These are phyloP conservation scores for Dioscorea alata DNA, from an alignment of 106 monocot genomes.

Conservation along the genomic window DNA sequence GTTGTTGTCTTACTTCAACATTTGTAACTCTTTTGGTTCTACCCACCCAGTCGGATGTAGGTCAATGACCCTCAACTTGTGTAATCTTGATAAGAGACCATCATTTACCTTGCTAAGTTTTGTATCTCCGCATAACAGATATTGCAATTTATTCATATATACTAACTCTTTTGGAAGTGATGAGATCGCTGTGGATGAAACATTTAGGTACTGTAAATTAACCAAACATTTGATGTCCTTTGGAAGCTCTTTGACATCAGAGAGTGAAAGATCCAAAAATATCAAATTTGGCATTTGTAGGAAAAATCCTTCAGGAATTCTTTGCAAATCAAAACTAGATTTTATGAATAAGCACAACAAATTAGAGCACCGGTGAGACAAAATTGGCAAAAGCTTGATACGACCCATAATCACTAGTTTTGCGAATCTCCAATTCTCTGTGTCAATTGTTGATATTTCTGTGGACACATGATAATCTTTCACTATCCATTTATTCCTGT, in stretches of 20 bases:
- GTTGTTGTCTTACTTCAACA: no score
- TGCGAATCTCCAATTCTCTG: neutral
- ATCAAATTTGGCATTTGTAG: neutral
- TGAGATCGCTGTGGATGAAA: conserved; percentile 3
- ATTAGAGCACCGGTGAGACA: neutral
- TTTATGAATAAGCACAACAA: neutral
- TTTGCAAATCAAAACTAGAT: neutral
- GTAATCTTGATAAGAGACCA: no score
- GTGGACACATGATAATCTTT: neutral
- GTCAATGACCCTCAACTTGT: no score
- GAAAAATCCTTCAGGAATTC: neutral
- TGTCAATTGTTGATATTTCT: neutral
- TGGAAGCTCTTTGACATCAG: conserved; percentile 4
- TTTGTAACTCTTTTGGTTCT: no score
- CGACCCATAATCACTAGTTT: neutral
- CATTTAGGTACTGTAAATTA: conserved; percentile 21
- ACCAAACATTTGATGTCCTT: no score
- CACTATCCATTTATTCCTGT: neutral
- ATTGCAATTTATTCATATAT: neutral
- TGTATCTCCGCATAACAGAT: neutral
- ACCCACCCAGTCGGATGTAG: no score
- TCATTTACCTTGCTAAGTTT: neutral
- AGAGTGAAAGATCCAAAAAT: conserved; percentile 16
- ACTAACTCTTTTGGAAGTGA: conserved; percentile 7
- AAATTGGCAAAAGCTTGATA: neutral